Conservation (phyloP, 208 protist genomes). For the Crithidia fasciculata region DNA sequence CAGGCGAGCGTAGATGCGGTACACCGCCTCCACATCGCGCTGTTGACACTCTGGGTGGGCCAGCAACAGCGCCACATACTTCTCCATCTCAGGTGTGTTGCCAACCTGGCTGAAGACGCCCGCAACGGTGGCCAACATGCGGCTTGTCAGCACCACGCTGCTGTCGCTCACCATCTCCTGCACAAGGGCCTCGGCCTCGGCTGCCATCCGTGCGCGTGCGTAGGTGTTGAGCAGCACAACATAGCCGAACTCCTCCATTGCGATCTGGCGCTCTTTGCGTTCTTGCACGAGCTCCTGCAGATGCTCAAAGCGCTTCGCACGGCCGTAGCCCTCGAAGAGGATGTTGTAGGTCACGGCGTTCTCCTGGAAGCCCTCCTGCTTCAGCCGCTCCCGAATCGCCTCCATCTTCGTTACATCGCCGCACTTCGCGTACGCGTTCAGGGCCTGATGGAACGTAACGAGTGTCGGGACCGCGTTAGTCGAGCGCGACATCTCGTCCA, state of each 20-base stretch:
- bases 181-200: conserved; percentile 74
- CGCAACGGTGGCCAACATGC: conserved; percentile 81
- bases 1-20: conserved; percentile 80
- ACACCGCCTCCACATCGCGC: conserved; percentile 86
- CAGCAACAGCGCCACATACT: conserved; percentile 78
- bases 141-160: conserved; percentile 61
- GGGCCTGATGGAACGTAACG: conserved; percentile 89
- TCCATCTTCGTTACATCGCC: conserved; percentile 91
- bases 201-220: conserved; percentile 70
- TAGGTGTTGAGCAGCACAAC: conserved; percentile 87
- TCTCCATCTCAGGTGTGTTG: conserved; percentile 77
- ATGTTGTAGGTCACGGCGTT: conserved; percentile 92
- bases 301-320: conserved; percentile 86
- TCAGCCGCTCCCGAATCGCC: conserved; percentile 61
- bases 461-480: conserved; percentile 86
- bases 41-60: conserved; percentile 73
- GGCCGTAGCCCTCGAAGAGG: conserved; percentile 88
- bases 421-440: conserved; percentile 92
- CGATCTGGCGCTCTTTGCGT: conserved; percentile 68
- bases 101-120: conserved; percentile 72
- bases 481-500: conserved; percentile 89
- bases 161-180: conserved; percentile 77
- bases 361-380: conserved; percentile 71
- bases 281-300: conserved; percentile 83
- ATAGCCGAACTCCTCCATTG: conserved; percentile 90